Base-by-base conservation (phyloP, 305 asterid genomes). In the Rubia peregrina region DNA sequence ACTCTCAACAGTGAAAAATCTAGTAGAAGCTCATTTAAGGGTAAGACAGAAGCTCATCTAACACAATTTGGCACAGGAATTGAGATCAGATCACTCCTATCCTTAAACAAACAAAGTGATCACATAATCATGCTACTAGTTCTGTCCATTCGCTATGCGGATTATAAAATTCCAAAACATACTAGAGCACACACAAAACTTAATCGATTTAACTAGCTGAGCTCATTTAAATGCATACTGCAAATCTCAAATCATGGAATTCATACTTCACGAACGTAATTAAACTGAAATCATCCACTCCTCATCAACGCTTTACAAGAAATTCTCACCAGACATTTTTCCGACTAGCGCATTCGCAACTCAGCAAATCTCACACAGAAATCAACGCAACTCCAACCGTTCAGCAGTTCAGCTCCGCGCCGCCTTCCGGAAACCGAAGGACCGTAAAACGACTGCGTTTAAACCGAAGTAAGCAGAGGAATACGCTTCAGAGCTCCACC, bases 281-380 rank as follows among this genome's bases (percentile, higher is more conserved):
- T 12, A 12, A 26, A 26, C 36, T 60, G 40, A 22, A 60, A 11
- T 60, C 41, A 30, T 33, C 16, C 21, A 63, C 63, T 24, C n/a
- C 1, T 16, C 49, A 12, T 57, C 9, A 8, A 19, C 41, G 6
- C 41, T 38, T 36, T 16, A 13, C 67, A n/a, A 36, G 7, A 14
- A 57, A 57, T 10, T 5, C 68, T 42, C 14, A 75, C 79, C 79
- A 63, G 79, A 64, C 79, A 75, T 75, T 21, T 17, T 64, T 41
- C 53, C 10, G 65, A 26, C 5, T 38, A 33, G 7, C 22, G 71
- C 74, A 69, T 63, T 24, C 57, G 41, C 11, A 14, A 22, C 19
- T 10, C 4, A 51, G 33, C 67, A 22, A 46, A 43, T 46, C 24
- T 9, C n/a, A 22, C 65, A 14, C 17, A 42, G 13, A 48, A 7